Conservation (phyloP, 768 basidiomycete genomes). For the Phylloporus sp. region DNA sequence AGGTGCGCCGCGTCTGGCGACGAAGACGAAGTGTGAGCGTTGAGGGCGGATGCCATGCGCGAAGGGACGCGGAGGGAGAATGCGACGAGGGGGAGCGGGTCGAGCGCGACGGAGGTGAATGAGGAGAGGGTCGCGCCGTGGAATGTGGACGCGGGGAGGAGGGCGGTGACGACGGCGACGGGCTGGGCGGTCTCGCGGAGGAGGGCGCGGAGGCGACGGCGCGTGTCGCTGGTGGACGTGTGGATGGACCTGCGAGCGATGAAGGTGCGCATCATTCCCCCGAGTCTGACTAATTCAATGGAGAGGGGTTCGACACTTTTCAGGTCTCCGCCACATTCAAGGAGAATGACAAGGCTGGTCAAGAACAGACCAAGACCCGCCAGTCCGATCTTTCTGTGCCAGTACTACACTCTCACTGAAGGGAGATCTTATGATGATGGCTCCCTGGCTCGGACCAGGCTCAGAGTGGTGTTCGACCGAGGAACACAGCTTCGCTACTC, state of each 20-base stretch:
- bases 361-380: not conserved
- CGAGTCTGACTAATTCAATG: no score
- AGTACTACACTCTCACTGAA: not conserved
- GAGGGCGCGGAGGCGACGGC: slow-evolving; percentile 44
- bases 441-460: not conserved
- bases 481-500: not conserved
- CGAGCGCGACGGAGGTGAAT: slow-evolving; percentile 87
- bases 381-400: not conserved
- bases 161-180: slow-evolving; percentile 79
- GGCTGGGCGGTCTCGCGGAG: slow-evolving; percentile 80
- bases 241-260: slow-evolving; percentile 7
- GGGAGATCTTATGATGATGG: no score
- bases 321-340: no score
- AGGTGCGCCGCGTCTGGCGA: slow-evolving; percentile 45
- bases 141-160: slow-evolving; percentile 44
- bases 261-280: no score
- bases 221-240: slow-evolving; percentile 11
- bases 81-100: slow-evolving; percentile 81
- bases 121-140: slow-evolving; percentile 95
- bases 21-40: no score
- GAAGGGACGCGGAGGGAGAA: slow-evolving; percentile 91
- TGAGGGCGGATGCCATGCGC: slow-evolving; percentile 69
- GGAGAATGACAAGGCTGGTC: not conserved
- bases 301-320: no score
- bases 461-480: not conserved